Evolutionary conservation across 306 rosid genomes (phyloP), one percentile per base, ranked within the genome.

Genomic region (Gastrolobium villosum): DNA sequence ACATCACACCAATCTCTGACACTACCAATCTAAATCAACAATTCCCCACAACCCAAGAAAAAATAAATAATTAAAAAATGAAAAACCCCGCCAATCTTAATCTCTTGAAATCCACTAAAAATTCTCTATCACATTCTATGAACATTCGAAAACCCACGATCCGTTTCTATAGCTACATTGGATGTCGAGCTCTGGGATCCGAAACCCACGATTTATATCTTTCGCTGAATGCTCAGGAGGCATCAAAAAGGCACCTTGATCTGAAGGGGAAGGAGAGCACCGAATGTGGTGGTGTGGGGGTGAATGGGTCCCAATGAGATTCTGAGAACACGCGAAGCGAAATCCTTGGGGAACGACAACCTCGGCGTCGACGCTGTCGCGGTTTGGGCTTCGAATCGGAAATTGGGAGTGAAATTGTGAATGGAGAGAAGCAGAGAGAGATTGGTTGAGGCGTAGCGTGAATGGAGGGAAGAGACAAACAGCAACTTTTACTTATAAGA

Each of bases 391-490:
- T 71, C 7, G 48, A 79, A 76, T 67, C 75, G 83, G 83, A 85
- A 78, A 73, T 40, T 30, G 80, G 70, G 10, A 48, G 60, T 61
- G 61, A 36, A 45, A 54, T 60, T 74, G 60, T 3, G 72, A 76
- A n/a, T 73, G 50, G 34, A 52, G 50, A 64, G 74, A 65, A 30
- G 74, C 69, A 54, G 82, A 52, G 43, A 6, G 9, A 5, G 80
- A 71, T 65, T 36, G 76, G 66, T 81, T 74, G 85, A 76, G 81
- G 76, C 34, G 69, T 9, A 59, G 76, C 87, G 85, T 54, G 76
- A 73, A 86, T 80, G 87, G 89, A 80, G 87, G 82, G 87, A 79
- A 83, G 70, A 79, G 70, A 66, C 74, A 36, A 31, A 11, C 35
- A 3, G 45, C 15, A 41, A 41, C 39, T 32, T 35, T 64, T 49